Conservation (phyloP, 345 rosid genomes). For the Citropsis articulata region DNA sequence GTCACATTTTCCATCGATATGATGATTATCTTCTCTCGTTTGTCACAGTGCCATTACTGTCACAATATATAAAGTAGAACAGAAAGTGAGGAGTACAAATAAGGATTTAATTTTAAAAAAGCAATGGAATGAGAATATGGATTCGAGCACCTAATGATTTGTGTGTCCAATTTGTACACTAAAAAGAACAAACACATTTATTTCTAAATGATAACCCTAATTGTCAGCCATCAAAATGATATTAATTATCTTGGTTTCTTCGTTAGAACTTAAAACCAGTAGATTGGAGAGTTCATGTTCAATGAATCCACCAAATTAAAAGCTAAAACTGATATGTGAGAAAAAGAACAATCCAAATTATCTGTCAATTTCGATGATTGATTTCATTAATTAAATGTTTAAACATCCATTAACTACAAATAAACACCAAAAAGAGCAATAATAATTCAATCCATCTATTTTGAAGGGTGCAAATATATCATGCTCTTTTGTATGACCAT, state of each 20-base stretch:
- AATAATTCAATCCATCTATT: too few relatives aligned
- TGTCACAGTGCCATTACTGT: too few relatives aligned
- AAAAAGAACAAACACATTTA: too few relatives aligned
- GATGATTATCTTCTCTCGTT: too few relatives aligned
- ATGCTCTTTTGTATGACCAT: too few relatives aligned
- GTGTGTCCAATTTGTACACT: background rate
- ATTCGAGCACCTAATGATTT: background rate
- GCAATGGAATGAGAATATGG: too few relatives aligned
- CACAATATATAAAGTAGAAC: background rate
- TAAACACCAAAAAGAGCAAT: too few relatives aligned
- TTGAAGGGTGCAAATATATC: too few relatives aligned
- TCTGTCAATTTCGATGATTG: too few relatives aligned
- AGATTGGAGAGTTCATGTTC: background rate
- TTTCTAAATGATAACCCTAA: background rate
- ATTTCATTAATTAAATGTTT: too few relatives aligned
- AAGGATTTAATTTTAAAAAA: background rate
- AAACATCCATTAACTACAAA: too few relatives aligned
- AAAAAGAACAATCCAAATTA: background rate
- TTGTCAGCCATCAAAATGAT: background rate
- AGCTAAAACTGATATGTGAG: background rate
- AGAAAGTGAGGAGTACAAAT: background rate
- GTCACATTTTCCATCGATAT: conserved; percentile 11
- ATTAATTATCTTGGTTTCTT: background rate
- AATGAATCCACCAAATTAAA: background rate
- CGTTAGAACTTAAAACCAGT: background rate